Percentiles rank a stretch among this genome's conserved stretches.
phyloP scores from a whole-genome alignment of 345 rosid genomes.

The Bruguiera gymnorhiza region DNA sequence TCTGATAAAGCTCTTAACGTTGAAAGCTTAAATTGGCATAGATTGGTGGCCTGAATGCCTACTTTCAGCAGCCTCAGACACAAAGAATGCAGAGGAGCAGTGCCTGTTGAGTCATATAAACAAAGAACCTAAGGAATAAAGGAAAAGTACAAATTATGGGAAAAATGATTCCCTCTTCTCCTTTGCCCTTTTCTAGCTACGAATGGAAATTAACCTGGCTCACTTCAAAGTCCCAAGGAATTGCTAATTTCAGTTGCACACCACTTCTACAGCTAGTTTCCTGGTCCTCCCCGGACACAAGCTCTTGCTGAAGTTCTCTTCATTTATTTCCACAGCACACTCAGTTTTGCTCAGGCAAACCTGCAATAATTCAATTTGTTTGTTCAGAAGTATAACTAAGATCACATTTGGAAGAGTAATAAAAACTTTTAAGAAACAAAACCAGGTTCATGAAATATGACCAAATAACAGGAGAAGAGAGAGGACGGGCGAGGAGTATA shows the following conservation, averaged over 20 bases:
- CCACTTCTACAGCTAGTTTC: conserved; percentile 50
- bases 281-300: conserved; percentile 30
- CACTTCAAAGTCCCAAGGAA: background rate
- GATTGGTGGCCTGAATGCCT: background rate
- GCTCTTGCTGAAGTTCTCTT: conserved; percentile 35
- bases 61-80: background rate
- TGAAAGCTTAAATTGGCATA: background rate
- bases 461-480: background rate
- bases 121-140: background rate
- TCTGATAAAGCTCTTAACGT: background rate
- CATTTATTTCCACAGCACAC: conserved; percentile 38
- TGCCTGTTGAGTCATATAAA: background rate
- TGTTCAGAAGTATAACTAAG: background rate
- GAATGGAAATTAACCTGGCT: background rate
- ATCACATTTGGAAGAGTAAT: background rate
- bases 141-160: background rate
- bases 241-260: conserved; percentile 36
- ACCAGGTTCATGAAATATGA: background rate
- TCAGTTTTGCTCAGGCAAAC: conserved; percentile 43
- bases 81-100: background rate
- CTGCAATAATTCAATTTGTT: conserved; percentile 28
- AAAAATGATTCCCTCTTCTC: background rate
- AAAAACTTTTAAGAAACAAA: no score
- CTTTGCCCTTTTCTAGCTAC: no score
- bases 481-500: no score